Conservation (phyloP, 164 flowering plant genomes). For the Chimonanthus salicifolius region DNA sequence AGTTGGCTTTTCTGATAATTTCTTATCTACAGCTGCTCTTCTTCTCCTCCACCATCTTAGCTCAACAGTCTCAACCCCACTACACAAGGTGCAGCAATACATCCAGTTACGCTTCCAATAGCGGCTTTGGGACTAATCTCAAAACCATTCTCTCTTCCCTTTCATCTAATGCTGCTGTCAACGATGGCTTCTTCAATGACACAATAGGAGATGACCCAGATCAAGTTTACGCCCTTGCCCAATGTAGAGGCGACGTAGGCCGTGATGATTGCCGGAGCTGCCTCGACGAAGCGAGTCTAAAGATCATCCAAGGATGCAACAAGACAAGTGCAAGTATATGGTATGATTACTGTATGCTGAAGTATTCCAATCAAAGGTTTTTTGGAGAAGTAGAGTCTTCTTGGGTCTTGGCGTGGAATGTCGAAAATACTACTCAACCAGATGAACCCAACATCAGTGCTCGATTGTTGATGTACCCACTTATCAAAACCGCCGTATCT, state of each 20-base stretch:
- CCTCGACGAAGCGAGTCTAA: not conserved
- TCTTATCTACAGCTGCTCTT: too few relatives aligned
- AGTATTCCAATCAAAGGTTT: conserved; percentile 13
- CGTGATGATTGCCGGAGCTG: not conserved
- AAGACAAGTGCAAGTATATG: conserved; percentile 10
- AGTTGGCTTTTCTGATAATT: too few relatives aligned
- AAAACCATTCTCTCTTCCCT: conserved; percentile 2
- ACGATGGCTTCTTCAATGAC: not conserved
- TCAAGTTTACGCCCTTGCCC: conserved; percentile 1
- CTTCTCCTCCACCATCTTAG: too few relatives aligned
- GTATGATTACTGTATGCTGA: conserved; percentile 22
- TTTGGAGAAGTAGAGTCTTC: not conserved
- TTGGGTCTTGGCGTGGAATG: not conserved
- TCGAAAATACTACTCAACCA: not conserved
- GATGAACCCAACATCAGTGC: not conserved
- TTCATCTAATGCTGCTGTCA: not conserved
- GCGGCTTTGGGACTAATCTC: not conserved
- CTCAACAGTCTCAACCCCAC: too few relatives aligned
- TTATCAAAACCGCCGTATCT: not conserved
- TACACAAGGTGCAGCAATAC: not conserved
- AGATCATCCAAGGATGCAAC: not conserved
- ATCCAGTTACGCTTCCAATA: not conserved
- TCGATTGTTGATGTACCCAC: not conserved
- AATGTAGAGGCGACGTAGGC: not conserved
- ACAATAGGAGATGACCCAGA: not conserved